These are phyloP conservation scores for Tylopilus sp. DNA, from an alignment of 1,284 basidiomycete genomes.

Conservation along the genomic window DNA sequence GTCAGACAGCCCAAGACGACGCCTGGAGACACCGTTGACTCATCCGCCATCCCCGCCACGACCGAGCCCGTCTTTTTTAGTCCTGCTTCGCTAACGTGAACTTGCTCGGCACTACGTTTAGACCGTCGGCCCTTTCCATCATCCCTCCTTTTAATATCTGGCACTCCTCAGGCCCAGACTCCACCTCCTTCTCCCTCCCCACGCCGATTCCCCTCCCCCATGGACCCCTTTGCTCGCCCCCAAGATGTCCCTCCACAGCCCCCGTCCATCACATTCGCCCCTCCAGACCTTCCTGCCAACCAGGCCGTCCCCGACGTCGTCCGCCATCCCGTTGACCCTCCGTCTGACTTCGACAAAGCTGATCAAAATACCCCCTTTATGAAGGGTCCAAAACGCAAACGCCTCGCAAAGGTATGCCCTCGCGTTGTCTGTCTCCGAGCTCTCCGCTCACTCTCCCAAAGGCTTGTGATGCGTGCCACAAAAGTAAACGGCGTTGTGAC, in stretches of 20 bases:
- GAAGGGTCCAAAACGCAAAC: constrained; percentile 64
- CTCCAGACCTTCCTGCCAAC: constrained; percentile 20
- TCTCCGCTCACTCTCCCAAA: constrained; percentile 30
- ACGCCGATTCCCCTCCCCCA: constrained; percentile 6
- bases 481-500: constrained; percentile 78
- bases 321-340: constrained; percentile 21
- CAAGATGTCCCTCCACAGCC: constrained; percentile 16
- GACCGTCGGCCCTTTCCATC: constrained; percentile 29
- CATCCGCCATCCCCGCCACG: background rate
- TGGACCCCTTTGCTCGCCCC: constrained; percentile 25
- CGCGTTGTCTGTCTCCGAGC: constrained; percentile 2
- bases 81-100: constrained; percentile 30
- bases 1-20: background rate
- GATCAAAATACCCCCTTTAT: constrained; percentile 40
- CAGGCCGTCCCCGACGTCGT: constrained; percentile 22
- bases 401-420: constrained; percentile 61
- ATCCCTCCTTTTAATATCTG: constrained; percentile 35
- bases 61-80: constrained; percentile 15
- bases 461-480: constrained; percentile 82
- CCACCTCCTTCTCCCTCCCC: background rate
- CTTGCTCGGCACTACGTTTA: constrained; percentile 27
- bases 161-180: background rate
- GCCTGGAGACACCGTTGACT: background rate
- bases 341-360: constrained; percentile 24
- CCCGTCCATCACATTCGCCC: constrained; percentile 24